Evolutionary conservation across 305 asterid genomes (phyloP).

Genomic region (Nicotiana rustica): DNA sequence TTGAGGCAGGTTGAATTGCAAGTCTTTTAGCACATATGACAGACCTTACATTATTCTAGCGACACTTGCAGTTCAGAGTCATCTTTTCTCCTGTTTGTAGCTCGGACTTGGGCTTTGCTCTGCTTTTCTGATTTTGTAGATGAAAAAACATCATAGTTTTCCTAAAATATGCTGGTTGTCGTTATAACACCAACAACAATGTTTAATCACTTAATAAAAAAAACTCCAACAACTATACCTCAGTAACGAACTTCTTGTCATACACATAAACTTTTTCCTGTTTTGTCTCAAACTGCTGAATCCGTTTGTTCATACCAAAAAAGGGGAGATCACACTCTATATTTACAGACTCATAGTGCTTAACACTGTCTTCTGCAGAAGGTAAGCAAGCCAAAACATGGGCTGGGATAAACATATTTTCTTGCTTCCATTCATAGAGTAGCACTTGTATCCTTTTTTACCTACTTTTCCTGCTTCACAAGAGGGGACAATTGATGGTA

Average conservation of each 20-base stretch:
- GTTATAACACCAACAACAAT: neutral
- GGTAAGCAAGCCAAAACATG: conserved; percentile 1
- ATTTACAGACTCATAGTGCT: conserved; percentile 7
- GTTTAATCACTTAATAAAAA: no score
- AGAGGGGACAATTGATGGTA: conserved; percentile 28
- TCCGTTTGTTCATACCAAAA: neutral
- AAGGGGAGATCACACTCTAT: neutral
- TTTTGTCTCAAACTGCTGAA: neutral
- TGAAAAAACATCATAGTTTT: conserved; percentile 30
- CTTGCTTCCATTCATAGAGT: conserved; percentile 11
- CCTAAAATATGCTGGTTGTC: conserved; percentile 6
- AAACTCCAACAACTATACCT: neutral
- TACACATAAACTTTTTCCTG: conserved; percentile 15
- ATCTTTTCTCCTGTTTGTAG: conserved; percentile 20
- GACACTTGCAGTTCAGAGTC: conserved; percentile 26
- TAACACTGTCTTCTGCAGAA: conserved; percentile 9
- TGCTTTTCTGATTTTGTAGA: neutral
- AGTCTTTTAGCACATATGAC: neutral
- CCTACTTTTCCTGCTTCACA: neutral
- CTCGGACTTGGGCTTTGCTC: neutral
- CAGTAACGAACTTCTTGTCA: neutral
- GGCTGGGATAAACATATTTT: neutral
- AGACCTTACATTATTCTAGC: neutral
- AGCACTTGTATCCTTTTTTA: conserved; percentile 11
- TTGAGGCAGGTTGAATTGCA: conserved; percentile 27